Conservation (phyloP, 139 green algal genomes). For the Asterochloris erici region DNA sequence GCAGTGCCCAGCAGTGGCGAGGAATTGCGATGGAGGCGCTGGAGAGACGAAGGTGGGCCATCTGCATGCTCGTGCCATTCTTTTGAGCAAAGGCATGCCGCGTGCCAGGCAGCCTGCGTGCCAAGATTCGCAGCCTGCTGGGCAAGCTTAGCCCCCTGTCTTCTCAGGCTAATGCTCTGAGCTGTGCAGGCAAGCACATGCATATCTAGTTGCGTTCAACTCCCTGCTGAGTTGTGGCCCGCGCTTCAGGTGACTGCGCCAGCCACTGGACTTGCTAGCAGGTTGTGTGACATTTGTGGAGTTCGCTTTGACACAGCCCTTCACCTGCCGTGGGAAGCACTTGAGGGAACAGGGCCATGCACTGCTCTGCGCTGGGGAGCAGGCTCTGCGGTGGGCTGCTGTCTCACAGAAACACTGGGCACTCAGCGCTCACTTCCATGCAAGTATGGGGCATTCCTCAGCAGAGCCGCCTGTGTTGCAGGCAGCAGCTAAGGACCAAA, state of each 20-base stretch:
- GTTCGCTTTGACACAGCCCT: not conserved
- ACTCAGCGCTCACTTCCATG: not conserved
- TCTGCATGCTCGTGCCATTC: not conserved
- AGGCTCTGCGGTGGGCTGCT: not conserved
- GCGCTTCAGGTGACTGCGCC: too few relatives aligned
- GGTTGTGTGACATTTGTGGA: not conserved
- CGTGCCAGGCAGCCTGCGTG: not conserved
- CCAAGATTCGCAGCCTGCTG: not conserved
- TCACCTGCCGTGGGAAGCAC: not conserved
- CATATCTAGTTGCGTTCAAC: too few relatives aligned
- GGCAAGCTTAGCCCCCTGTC: not conserved
- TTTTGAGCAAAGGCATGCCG: not conserved
- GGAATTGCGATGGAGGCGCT: conserved; percentile 11
- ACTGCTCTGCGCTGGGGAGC: not conserved
- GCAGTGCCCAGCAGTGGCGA: conserved; percentile 12
- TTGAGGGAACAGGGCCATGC: not conserved
- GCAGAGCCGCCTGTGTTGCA: not conserved
- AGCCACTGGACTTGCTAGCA: too few relatives aligned
- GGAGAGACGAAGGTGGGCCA: not conserved
- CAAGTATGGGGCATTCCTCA: not conserved
- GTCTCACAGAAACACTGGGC: not conserved
- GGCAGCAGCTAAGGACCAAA: conserved; percentile 11
- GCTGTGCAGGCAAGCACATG: too few relatives aligned
- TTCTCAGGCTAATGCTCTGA: not conserved
- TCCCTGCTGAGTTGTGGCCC: too few relatives aligned